Evolutionary conservation across 441 rosid genomes (phyloP).

Genomic region (Syzygium malaccense): DNA sequence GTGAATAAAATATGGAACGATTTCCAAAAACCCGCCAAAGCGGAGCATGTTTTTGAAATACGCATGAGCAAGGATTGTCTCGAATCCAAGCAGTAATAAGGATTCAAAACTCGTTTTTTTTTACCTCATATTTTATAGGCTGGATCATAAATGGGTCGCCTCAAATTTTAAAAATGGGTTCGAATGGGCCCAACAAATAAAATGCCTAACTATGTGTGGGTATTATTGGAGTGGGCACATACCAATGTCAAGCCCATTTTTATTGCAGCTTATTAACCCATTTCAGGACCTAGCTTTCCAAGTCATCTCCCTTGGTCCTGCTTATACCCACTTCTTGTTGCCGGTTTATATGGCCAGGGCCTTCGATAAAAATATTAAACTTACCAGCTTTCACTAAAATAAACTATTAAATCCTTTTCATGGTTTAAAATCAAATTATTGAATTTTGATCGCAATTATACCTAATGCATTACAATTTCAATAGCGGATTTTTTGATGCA

Average conservation of each 20-base stretch:
- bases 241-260: background rate
- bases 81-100: background rate
- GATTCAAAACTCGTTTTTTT: rapidly evolving
- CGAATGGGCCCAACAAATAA: background rate
- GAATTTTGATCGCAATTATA: too few species aligned
- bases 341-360: too few species aligned
- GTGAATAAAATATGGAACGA: too few species aligned
- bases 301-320: background rate
- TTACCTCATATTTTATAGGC: background rate
- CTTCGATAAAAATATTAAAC: too few species aligned
- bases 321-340: background rate
- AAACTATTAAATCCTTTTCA: too few species aligned
- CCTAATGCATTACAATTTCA: too few species aligned
- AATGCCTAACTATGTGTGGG: background rate
- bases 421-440: too few species aligned
- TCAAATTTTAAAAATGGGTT: rapidly evolving
- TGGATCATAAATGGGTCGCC: background rate
- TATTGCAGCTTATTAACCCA: background rate
- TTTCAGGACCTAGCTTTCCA: background rate
- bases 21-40: background rate
- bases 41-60: rapidly evolving
- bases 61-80: background rate
- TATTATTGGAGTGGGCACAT: background rate
- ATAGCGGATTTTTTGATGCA: too few species aligned
- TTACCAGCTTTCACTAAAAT: background rate